Evolutionary conservation across 2,329 filamentous ascomycete species (phyloP).

Genomic region (Pseudogymnoascus sp.): DNA sequence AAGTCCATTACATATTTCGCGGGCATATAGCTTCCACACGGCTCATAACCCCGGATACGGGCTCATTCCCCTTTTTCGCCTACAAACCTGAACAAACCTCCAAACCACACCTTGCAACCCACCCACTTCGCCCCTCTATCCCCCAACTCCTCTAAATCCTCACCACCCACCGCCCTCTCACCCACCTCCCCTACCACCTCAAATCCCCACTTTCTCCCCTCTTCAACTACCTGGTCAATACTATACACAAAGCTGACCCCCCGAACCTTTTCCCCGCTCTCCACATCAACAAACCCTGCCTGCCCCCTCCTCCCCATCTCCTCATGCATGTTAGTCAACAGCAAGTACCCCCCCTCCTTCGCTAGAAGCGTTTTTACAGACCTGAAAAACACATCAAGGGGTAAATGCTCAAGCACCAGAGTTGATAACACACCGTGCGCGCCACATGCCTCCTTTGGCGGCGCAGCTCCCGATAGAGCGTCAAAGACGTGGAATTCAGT

Average conservation of each 20-base stretch:
- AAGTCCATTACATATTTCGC: neutral
- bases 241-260: constrained; percentile 52
- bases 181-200: constrained; percentile 34
- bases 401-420: constrained; percentile 58
- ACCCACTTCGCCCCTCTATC: constrained; percentile 58
- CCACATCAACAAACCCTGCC: constrained; percentile 53
- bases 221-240: constrained; percentile 43
- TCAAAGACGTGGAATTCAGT: constrained; percentile 22
- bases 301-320: constrained; percentile 54
- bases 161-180: constrained; percentile 42
- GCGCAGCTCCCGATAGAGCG: constrained; percentile 20
- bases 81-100: constrained; percentile 36
- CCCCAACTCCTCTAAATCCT: constrained; percentile 40
- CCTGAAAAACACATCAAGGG: constrained; percentile 42
- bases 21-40: neutral
- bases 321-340: constrained; percentile 63
- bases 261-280: constrained; percentile 48
- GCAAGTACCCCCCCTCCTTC: constrained; percentile 39
- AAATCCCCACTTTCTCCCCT: constrained; percentile 40
- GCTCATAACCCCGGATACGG: neutral
- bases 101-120: constrained; percentile 48
- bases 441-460: constrained; percentile 16
- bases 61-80: neutral
- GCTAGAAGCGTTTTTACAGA: constrained; percentile 39
- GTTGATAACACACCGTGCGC: constrained; percentile 48